Evolutionary conservation across 2,329 filamentous ascomycete genomes (phyloP).

Genomic region (Gyromitra esculenta): DNA sequence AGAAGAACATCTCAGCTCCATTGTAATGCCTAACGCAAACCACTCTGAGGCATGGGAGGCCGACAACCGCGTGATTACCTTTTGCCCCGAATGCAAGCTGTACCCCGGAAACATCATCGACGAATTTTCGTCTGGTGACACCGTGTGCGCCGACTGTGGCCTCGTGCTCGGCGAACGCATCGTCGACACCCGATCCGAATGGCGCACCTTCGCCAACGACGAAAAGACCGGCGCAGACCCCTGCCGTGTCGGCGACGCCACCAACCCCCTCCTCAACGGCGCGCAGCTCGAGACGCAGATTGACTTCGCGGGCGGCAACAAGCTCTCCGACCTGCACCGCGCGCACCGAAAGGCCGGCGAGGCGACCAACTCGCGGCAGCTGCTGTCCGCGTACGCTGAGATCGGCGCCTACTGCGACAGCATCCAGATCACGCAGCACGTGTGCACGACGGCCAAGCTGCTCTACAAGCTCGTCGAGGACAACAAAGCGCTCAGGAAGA

Average conservation of each 20-base stretch:
- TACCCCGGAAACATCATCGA: constrained; percentile 69
- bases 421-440: constrained; percentile 79
- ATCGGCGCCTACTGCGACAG: constrained; percentile 87
- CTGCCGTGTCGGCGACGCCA: constrained; percentile 73
- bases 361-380: constrained; percentile 72
- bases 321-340: constrained; percentile 69
- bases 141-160: constrained; percentile 72
- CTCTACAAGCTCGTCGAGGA: constrained; percentile 95
- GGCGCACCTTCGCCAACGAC: constrained; percentile 76
- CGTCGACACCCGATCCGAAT: constrained; percentile 74
- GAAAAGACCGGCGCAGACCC: constrained; percentile 74
- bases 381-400: constrained; percentile 84
- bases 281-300: constrained; percentile 72
- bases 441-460: constrained; percentile 88
- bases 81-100: constrained; percentile 72
- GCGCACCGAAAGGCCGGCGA: constrained; percentile 71
- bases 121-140: constrained; percentile 70
- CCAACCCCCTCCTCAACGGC: constrained; percentile 71
- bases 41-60: constrained; percentile 66
- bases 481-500: constrained; percentile 90
- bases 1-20: not conserved
- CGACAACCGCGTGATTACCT: constrained; percentile 70
- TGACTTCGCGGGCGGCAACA: constrained; percentile 67
- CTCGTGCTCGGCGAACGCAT: constrained; percentile 70
- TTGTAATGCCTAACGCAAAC: not conserved